Evolutionary conservation across 2,329 filamentous ascomycete species (phyloP).

Genomic region (Nakataea oryzae): DNA sequence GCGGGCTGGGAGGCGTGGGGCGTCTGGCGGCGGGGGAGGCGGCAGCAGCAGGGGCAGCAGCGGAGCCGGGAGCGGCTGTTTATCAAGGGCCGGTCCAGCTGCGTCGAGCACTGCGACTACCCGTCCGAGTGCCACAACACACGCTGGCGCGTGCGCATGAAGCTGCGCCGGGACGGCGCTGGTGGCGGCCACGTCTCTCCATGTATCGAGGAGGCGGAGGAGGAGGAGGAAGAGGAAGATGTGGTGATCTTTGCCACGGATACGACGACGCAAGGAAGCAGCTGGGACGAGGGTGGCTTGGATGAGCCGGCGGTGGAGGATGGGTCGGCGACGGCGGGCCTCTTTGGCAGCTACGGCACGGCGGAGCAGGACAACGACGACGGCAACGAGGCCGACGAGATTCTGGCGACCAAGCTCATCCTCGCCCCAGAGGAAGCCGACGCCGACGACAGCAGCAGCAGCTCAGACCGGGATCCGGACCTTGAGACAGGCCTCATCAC

Average conservation of each 20-base stretch:
- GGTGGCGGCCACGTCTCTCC: too few species aligned
- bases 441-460: not conserved
- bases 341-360: too few species aligned
- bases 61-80: constrained; percentile 9
- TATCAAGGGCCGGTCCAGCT: constrained; percentile 11
- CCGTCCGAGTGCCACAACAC: constrained; percentile 15
- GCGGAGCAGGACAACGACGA: not conserved
- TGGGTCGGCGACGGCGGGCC: too few species aligned
- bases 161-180: not conserved
- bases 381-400: not conserved
- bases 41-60: not conserved
- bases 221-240: not conserved
- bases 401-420: not conserved
- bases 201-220: not conserved
- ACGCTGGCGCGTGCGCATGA: not conserved
- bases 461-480: not conserved
- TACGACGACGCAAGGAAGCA: not conserved
- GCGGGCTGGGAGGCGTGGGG: constrained; percentile 16
- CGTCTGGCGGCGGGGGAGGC: constrained; percentile 16
- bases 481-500: not conserved
- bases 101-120: constrained; percentile 17
- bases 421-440: not conserved
- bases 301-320: not conserved
- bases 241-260: not conserved
- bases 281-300: not conserved